These are phyloP conservation scores for Olyra latifolia DNA, from an alignment of 176 grass and related monocot genomes.

Conservation along the genomic window DNA sequence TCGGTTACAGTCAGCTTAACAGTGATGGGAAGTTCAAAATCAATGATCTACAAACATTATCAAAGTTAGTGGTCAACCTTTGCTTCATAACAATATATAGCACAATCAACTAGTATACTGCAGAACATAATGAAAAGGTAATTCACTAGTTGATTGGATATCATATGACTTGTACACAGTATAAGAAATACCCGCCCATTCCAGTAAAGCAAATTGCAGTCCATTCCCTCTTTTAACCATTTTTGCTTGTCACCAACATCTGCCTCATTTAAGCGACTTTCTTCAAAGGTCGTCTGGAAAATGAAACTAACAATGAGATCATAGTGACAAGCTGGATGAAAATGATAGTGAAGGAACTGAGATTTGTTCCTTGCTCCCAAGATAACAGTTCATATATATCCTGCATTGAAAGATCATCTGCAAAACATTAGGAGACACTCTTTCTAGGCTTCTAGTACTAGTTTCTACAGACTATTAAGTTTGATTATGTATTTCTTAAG, in stretches of 20 bases:
- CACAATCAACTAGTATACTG: neutral
- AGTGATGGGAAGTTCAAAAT: constrained; percentile 85
- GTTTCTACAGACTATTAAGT: constrained; percentile 8
- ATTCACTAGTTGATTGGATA: neutral
- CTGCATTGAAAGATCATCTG: neutral
- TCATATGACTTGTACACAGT: neutral
- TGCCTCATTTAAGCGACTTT: constrained; percentile 70
- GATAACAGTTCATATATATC: neutral
- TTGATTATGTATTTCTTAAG: neutral
- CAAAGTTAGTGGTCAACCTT: constrained; percentile 3
- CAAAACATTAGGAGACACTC: neutral
- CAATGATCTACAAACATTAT: constrained; percentile 67
- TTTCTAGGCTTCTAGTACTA: neutral
- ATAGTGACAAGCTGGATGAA: neutral
- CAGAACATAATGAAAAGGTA: neutral
- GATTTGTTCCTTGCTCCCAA: neutral
- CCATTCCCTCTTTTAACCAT: constrained; percentile 90
- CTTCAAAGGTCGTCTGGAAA: constrained; percentile 66
- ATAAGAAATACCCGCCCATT: constrained; percentile 70
- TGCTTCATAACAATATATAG: neutral
- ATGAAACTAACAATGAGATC: constrained; percentile 23
- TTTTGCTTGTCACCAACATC: constrained; percentile 84
- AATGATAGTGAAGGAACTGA: neutral
- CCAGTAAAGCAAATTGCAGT: constrained; percentile 92
- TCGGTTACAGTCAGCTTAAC: constrained; percentile 78